Evolutionary conservation across 306 rosid species (phyloP), one percentile per base, ranked within the genome.

Genomic region (Trichosanthes cucumerina): DNA sequence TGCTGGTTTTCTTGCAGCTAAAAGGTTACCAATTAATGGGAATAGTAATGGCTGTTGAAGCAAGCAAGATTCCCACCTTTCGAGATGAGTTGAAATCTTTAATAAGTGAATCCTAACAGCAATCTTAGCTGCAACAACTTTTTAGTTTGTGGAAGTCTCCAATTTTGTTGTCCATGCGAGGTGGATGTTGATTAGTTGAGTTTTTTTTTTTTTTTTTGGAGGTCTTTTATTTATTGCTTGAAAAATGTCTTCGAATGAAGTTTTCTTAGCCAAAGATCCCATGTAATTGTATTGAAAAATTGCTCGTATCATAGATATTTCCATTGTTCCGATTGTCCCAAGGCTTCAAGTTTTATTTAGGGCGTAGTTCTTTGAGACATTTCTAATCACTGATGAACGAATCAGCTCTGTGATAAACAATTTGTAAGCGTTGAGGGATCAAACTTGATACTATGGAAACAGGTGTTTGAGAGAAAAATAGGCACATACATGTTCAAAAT

Each of bases 31-130:
- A 75, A 83, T 43, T 83, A 31, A 84, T 78, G 85, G 97, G 97
- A 15, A 79, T 90, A 78, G 88, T 88, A 82, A 88, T 93, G 95
- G 87, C 72, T 8, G 81, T 90, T 65, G 83, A 86, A 80, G 92
- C 90, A 68, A 86, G 70, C 54, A 85, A 87, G 75, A 72, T 93
- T 50, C 76, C 89, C 59, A 15, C 85, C 63, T 93, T 93, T 85
- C 87, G 88, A 54, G 84, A 84, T 80, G 90, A 88, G 81, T 84
- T 93, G 69, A 82, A 52, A 58, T 82, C 89, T 80, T 62, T 87
- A 54, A 82, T 91, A 52, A 79, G 76, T 77, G 86, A 89, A 70
- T 39, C 88, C 43, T 85, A 46, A 26, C 24, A 38, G 18, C 53
- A 21, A 31, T 15, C 3, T 71, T 70, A 4, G 33, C n/a, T 39